Evolutionary conservation across 805 yeast species (phyloP), one percentile per base, ranked within the genome.

Genomic region (Wickerhamomyces queroliae): DNA sequence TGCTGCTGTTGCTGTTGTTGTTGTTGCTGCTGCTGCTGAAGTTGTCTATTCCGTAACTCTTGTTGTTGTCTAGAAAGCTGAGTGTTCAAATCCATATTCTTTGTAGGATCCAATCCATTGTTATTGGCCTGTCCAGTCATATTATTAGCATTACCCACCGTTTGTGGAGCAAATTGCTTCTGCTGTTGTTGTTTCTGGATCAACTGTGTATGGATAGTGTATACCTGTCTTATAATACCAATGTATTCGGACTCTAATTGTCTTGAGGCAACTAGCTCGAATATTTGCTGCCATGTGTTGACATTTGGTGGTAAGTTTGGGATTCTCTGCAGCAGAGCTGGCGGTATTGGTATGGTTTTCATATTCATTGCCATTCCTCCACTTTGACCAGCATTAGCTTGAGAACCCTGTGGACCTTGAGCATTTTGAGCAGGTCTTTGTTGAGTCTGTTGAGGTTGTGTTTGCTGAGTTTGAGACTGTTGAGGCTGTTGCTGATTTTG

Each of bases 261-360:
- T 43, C 76, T 78, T 46, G 74, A 71, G 46, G 76, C 74, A 33
- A 78, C 61, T 48, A 80, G 71, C 31, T 80, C 82, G 58, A 80
- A 76, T 22, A 87, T 77, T 55, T 80, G 85, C 18, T 78, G 75
- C 96, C 96, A 89, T 7, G 95, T 85, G 48, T 74, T 80, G 22
- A 80, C 80, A 36, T 79, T 82, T 12, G 81, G 80, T 0, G 96
- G 96, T 25, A 87, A 66, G 35, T 75, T 81, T 9, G 95, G 95
- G 35, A 87, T 73, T 50, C 76, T 76, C 38, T 72, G 68, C 17
- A 87, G 61, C 20, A 87, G 58, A 2, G 77, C 74, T 13, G 74
- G 74, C 1, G 95, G 95, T 37, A 89, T 86, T 3, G 86, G 88
- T 2, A 78, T 64, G 32, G 76, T 77, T 45, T 81, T 75, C 55